Base-by-base conservation (phyloP, 2,329 filamentous ascomycete species). In the Stachybotrys echinatus region DNA sequence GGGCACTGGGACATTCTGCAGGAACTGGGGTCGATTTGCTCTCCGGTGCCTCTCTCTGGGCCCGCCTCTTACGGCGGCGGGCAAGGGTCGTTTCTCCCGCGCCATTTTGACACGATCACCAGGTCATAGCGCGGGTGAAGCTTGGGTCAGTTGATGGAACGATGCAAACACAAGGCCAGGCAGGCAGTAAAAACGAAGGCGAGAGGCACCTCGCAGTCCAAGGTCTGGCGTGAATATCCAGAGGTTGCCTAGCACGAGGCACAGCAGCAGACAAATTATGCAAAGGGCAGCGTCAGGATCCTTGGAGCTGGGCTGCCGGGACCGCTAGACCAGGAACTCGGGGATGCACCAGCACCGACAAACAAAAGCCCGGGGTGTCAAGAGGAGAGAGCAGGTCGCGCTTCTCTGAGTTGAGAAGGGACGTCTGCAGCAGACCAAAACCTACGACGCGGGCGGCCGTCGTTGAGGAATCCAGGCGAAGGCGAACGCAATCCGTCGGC, bases 21-120 rank as follows among this genome's bases (percentile, higher is more conserved):
- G 67, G 55, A 59, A 64, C 56, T 64, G 65, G 39, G 62, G 58
- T 53, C 61, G 62, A 47, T 61, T 59, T 46, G 58, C 55, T 52
- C 64, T 63, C 52, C 55, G 68, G 54, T 67, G 67, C 54, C 62
- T 60, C 53, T 69, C 66, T 52, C 69, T 70, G 48, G 66, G 55
- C 48, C 67, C 64, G 49, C 61, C 61, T 47, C 55, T 58, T 47
- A 61, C 60, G 48, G 59, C 55, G 48, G 59, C 58, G 48, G 61
- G 61, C 52, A 64, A 50, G 53, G 57, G 62, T 58, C 66, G 61
- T 55, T 66, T 70, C 58, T 62, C 61, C 59, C 61, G 66, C 52
- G 60, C 69, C 69, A 71, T 71, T 55, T 60, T 55, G 40, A 52
- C 51, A 59, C 8, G 38, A 40, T 40, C 38, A 40, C 38, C 38